phyloP scores from a whole-genome alignment of 2,329 filamentous ascomycete species.

The Lasiodiplodia hormozganensis region DNA sequence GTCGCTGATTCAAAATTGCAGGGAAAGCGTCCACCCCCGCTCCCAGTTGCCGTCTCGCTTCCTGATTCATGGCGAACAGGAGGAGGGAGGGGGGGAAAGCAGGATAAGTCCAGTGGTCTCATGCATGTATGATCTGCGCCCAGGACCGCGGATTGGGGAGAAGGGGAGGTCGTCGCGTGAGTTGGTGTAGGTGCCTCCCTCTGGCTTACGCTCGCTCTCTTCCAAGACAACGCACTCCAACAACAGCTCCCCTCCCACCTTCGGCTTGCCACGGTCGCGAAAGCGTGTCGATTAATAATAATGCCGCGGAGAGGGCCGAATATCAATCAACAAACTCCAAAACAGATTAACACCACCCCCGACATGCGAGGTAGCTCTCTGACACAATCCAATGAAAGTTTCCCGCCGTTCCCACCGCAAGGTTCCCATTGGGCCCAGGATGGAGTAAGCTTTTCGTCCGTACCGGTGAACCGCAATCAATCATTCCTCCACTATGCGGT shows the following conservation, averaged over 20 bases:
- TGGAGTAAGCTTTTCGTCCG: conserved; percentile 10
- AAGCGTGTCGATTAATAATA: not conserved
- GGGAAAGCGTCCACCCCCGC: not conserved
- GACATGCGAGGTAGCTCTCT: not conserved
- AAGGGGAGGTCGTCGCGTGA: not conserved
- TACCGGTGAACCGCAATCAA: not conserved
- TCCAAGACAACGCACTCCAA: not conserved
- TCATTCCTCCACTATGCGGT: no score
- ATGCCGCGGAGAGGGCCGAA: conserved; percentile 1
- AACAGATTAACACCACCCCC: not conserved
- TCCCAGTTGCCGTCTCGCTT: not conserved
- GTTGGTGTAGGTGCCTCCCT: not conserved
- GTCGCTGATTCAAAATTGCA: conserved; percentile 5
- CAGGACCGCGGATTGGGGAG: conserved; percentile 14
- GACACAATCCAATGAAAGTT: not conserved
- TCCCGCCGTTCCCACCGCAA: not conserved
- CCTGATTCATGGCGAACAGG: conserved; percentile 1
- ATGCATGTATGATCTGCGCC: conserved; percentile 24
- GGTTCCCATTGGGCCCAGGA: not conserved
- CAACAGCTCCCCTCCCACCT: not conserved
- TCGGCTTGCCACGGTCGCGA: not conserved
- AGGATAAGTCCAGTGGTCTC: not conserved
- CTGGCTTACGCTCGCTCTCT: not conserved
- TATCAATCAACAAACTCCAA: conserved; percentile 21
- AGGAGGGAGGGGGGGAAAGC: not conserved